phyloP scores from a whole-genome alignment of 1,284 basidiomycete genomes.

The Hypsizygus ulmarius region DNA sequence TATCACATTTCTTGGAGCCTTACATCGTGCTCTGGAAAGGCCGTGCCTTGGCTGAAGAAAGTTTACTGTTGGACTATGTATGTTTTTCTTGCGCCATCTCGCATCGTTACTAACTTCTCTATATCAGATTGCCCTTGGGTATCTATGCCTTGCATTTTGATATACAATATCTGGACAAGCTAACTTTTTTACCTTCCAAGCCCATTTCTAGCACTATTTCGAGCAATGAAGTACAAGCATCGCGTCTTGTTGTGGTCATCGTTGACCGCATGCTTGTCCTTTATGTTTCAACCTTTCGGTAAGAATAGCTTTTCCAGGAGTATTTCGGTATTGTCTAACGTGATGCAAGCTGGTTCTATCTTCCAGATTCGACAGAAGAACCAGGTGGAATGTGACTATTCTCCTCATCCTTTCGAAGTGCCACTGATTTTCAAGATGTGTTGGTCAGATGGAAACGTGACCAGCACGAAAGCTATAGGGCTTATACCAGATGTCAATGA shows the following conservation, averaged over 20 bases:
- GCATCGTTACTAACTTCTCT: conserved; percentile 1
- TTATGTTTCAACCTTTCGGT: conserved; percentile 52
- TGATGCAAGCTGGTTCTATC: conserved; percentile 44
- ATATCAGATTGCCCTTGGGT: conserved; percentile 46
- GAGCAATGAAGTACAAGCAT: conserved; percentile 46
- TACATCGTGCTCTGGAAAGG: conserved; percentile 55
- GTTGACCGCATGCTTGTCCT: conserved; percentile 39
- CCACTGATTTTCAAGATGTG: conserved; percentile 3
- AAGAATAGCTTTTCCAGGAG: too few species aligned
- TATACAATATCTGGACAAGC: not conserved
- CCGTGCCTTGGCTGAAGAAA: conserved; percentile 48
- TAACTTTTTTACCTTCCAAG: conserved; percentile 23
- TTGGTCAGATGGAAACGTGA: conserved; percentile 35
- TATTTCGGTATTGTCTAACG: not conserved
- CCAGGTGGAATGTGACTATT: conserved; percentile 33
- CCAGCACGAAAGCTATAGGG: conserved; percentile 39
- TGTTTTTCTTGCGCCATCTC: conserved; percentile 9
- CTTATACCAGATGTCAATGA: conserved; percentile 41
- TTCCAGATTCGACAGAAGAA: conserved; percentile 47
- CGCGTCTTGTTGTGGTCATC: conserved; percentile 49
- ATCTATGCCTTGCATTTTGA: not conserved
- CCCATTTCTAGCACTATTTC: conserved; percentile 36
- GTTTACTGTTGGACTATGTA: conserved; percentile 63
- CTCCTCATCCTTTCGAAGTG: not conserved
- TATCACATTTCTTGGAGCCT: conserved; percentile 38